Evolutionary conservation across 176 grass and related monocot species (phyloP), one percentile per base, ranked within the genome.

Genomic region (Lolium perenne): DNA sequence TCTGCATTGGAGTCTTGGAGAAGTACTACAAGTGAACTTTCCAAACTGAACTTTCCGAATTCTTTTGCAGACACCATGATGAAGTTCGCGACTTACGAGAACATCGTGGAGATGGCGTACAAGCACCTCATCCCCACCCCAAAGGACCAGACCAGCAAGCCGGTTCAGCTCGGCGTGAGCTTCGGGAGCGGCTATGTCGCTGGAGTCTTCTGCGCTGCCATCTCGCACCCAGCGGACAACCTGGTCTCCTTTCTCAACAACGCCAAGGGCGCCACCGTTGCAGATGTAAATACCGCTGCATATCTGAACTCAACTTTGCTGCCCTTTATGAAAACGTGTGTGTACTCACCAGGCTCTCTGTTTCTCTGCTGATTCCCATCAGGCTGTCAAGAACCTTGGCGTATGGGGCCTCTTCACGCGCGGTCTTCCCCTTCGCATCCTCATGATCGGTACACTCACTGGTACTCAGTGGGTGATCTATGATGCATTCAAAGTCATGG

Each of bases 151-250:
- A 94, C 91, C 63, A 91, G 88, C 82, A 97, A 97, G 22, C 55
- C 87, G 41, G 83, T 93, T 4, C 91, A 96, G 85, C 94, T 96
- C n/a, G 94, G 94, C 11, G 85, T 96, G 7, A 96, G 94, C 45
- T 94, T 96, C 68, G 94, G 89, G 3, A 92, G 94, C 71, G 94
- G 94, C 61, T 96, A 96, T 74, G 61, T 96, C 60, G 94, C 94
- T 20, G 94, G 94, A 16, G 79, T 96, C 23, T 91, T 96, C 87
- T 96, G 94, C 82, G 94, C 94, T 0, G 51, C 88, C 48, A 90
- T 96, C n/a, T 96, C 94, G 18, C 94, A 97, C 82, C 94, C 94
- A 8, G 94, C 94, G 1, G 94, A 97, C 80, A 97, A 97, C 87
- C 67, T 97, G 61, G 94, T 97, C 50, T 97, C 94, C 0, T 94